phyloP scores from a whole-genome alignment of 805 yeast genomes.

The Starmera quercuum region DNA sequence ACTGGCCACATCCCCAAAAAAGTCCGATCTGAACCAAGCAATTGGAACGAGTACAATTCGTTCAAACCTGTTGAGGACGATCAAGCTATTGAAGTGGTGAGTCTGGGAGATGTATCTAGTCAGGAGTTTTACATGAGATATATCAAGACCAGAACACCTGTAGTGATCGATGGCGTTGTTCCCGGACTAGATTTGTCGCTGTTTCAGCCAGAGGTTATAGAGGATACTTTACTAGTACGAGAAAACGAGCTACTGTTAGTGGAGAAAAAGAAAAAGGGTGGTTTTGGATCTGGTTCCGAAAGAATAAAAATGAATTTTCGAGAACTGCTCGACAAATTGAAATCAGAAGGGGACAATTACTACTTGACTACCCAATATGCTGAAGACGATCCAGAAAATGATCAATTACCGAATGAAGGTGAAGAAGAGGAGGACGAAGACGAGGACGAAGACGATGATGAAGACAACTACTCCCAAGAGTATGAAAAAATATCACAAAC shows the following conservation, averaged over 20 bases:
- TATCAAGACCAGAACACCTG: slow-evolving; percentile 41
- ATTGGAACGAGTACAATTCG: too few species aligned
- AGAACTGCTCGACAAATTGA: slow-evolving; percentile 37
- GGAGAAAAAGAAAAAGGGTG: slow-evolving; percentile 50
- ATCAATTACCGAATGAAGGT: slow-evolving; percentile 10
- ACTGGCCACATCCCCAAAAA: not conserved
- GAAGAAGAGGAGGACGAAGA: slow-evolving; percentile 9
- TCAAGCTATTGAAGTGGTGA: slow-evolving; percentile 12
- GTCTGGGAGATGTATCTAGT: slow-evolving; percentile 11
- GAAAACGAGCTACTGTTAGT: slow-evolving; percentile 34
- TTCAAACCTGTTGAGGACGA: slow-evolving; percentile 8
- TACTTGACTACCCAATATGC: slow-evolving; percentile 68
- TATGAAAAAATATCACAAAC: slow-evolving; percentile 13
- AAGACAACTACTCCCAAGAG: slow-evolving; percentile 9
- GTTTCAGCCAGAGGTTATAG: slow-evolving; percentile 30
- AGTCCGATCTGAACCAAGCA: too few species aligned
- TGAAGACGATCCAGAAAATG: slow-evolving; percentile 33
- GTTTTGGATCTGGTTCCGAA: slow-evolving; percentile 60
- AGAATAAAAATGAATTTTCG: slow-evolving; percentile 43
- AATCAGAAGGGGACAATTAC: slow-evolving; percentile 33
- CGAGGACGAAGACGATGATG: slow-evolving; percentile 12
- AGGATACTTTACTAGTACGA: slow-evolving; percentile 27
- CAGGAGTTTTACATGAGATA: slow-evolving; percentile 29
- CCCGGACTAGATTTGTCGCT: slow-evolving; percentile 25
- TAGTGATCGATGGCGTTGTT: slow-evolving; percentile 33